Conservation (phyloP, 2,329 filamentous ascomycete genomes). For the Seiridium cupressi region DNA sequence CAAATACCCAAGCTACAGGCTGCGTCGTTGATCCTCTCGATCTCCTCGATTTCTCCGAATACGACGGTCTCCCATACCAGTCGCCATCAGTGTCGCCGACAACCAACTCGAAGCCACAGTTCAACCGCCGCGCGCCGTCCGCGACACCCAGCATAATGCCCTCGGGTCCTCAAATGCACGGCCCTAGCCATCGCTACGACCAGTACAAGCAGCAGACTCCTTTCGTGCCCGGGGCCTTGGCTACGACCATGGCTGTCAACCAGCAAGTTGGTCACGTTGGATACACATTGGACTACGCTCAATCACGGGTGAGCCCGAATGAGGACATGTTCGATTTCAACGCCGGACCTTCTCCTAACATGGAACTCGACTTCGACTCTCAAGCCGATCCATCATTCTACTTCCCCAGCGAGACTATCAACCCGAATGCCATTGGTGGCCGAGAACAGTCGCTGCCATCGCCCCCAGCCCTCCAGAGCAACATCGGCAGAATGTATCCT, state of each 20-base stretch:
- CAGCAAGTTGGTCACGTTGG: conserved; percentile 54
- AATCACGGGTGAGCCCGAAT: conserved; percentile 57
- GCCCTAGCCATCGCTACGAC: conserved; percentile 92
- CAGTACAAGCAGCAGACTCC: conserved; percentile 95
- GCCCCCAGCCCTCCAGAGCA: conserved; percentile 48
- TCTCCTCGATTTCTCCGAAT: conserved; percentile 61
- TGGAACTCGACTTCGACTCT: conserved; percentile 70
- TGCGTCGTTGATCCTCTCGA: conserved; percentile 50
- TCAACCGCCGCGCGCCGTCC: conserved; percentile 49
- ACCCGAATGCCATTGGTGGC: conserved; percentile 69
- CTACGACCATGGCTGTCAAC: conserved; percentile 77
- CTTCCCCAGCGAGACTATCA: conserved; percentile 59
- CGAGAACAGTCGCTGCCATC: conserved; percentile 53
- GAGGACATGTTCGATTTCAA: conserved; percentile 73
- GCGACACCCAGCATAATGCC: conserved; percentile 54
- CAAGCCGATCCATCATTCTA: conserved; percentile 61
- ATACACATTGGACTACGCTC: conserved; percentile 53
- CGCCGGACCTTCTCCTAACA: conserved; percentile 62
- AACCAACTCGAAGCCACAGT: conserved; percentile 50
- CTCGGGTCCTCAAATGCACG: conserved; percentile 61
- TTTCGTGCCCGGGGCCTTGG: conserved; percentile 79
- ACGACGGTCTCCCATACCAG: conserved; percentile 59
- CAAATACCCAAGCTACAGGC: conserved; percentile 7
- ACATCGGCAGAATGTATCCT: conserved; percentile 77
- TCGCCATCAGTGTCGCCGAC: conserved; percentile 60